Conservation (phyloP, 2,329 filamentous ascomycete genomes). For the Aureobasidium sp. region DNA sequence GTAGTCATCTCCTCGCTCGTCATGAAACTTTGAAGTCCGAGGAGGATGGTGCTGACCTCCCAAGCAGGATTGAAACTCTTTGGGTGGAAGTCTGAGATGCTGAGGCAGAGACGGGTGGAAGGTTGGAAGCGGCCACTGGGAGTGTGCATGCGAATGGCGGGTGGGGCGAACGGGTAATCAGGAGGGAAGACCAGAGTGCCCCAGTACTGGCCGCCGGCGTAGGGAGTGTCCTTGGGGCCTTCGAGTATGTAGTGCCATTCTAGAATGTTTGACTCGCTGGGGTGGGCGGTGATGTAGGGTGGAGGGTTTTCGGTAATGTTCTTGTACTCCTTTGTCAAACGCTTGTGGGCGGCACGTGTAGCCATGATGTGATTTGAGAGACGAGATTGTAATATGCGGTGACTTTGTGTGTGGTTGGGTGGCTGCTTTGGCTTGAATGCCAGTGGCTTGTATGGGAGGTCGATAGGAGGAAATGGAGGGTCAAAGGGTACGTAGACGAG, state of each 20-base stretch:
- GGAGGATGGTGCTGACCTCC: slow-evolving; percentile 95
- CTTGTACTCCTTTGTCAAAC: slow-evolving; percentile 32
- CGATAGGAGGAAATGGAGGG: not conserved
- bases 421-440: not conserved
- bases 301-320: slow-evolving; percentile 29
- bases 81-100: slow-evolving; percentile 95
- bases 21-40: slow-evolving; percentile 94
- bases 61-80: slow-evolving; percentile 97
- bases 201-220: slow-evolving; percentile 95
- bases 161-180: slow-evolving; percentile 94
- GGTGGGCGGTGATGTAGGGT: slow-evolving; percentile 29
- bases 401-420: not conserved
- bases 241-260: slow-evolving; percentile 62
- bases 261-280: slow-evolving; percentile 29
- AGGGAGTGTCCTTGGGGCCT: slow-evolving; percentile 87
- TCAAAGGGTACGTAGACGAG: not conserved
- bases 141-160: slow-evolving; percentile 98
- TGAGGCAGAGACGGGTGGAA: slow-evolving; percentile 83
- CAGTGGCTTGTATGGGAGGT: not conserved
- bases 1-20: slow-evolving; percentile 98
- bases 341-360: slow-evolving; percentile 33
- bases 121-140: slow-evolving; percentile 93
- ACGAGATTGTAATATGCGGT: not conserved
- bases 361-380: slow-evolving; percentile 25
- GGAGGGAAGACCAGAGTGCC: slow-evolving; percentile 91